These are phyloP conservation scores for Saturnispora dispora DNA, from an alignment of 805 yeast species.

Conservation along the genomic window DNA sequence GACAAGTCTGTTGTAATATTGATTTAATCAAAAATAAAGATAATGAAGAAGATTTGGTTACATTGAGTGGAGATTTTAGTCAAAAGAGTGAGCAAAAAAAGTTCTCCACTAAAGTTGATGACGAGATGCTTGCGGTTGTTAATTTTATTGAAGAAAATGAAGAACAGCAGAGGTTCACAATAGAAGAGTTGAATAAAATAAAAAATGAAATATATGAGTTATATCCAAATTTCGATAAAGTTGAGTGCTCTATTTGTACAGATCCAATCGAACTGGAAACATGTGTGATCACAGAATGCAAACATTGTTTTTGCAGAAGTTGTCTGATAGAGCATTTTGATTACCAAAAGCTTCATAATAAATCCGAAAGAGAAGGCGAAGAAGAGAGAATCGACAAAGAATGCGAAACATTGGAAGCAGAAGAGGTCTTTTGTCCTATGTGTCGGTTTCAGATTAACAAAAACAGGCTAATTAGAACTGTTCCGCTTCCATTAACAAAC, in stretches of 20 bases:
- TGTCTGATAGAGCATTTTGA: conserved; percentile 71
- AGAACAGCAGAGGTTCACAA: conserved; percentile 16
- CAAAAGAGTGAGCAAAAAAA: conserved; percentile 6
- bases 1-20: conserved; percentile 86
- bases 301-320: conserved; percentile 66
- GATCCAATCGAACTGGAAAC: conserved; percentile 48
- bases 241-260: conserved; percentile 81
- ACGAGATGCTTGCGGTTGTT: conserved; percentile 20
- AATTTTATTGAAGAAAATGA: conserved; percentile 21
- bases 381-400: neutral
- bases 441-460: conserved; percentile 54
- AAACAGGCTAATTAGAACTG: conserved; percentile 37
- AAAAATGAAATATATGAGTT: conserved; percentile 25
- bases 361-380: neutral
- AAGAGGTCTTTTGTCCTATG: conserved; percentile 57
- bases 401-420: conserved; percentile 25
- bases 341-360: conserved; percentile 35
- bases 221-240: conserved; percentile 31
- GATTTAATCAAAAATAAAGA: conserved; percentile 40
- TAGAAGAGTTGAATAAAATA: conserved; percentile 19
- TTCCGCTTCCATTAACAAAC: conserved; percentile 8
- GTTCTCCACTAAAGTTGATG: conserved; percentile 11
- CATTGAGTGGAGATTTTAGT: neutral
- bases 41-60: conserved; percentile 30
- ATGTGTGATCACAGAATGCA: conserved; percentile 57